Evolutionary conservation across 163 green algal genomes (phyloP).

Genomic region (Scenedesmus sp.): DNA sequence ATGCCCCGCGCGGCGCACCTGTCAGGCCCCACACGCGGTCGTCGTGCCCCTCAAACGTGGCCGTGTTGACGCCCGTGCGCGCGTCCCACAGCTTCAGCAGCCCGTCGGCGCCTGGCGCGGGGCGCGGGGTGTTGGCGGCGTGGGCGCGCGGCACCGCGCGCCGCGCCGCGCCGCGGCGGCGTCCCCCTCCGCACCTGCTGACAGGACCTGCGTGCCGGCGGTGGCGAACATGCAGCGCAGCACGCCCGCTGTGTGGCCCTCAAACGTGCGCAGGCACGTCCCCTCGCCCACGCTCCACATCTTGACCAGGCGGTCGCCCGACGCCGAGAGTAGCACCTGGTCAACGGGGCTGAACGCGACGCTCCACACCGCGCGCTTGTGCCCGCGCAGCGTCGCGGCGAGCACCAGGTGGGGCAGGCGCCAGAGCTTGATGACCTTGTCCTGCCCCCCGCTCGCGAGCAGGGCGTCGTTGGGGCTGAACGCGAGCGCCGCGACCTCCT

Average conservation of each 20-base stretch:
- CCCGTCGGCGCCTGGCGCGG: conserved; percentile 82
- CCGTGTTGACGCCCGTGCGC: conserved; percentile 76
- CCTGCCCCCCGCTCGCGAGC: conserved; percentile 84
- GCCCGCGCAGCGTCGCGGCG: conserved; percentile 75
- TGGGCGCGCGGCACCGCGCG: too few species aligned
- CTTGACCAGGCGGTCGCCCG: conserved; percentile 85
- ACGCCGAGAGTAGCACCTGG: conserved; percentile 51
- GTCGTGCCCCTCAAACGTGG: conserved; percentile 95
- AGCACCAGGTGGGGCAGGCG: conserved; percentile 77
- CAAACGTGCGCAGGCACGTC: conserved; percentile 90
- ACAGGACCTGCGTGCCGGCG: conserved; percentile 78
- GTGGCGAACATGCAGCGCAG: conserved; percentile 83
- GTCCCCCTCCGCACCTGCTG: conserved; percentile 23
- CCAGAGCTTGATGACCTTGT: conserved; percentile 86
- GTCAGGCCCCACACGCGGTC: conserved; percentile 95
- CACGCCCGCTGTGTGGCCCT: conserved; percentile 90
- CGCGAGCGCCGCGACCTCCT: conserved; percentile 95
- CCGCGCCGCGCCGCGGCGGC: background rate
- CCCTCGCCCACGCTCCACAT: conserved; percentile 88
- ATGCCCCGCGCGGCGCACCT: too few species aligned
- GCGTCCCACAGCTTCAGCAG: conserved; percentile 96
- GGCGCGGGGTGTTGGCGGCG: background rate
- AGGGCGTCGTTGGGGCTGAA: conserved; percentile 88
- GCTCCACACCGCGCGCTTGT: conserved; percentile 94
- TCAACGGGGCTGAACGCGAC: conserved; percentile 93